Base-by-base conservation (phyloP, 257 asterid species). In the Misopates orontium region DNA sequence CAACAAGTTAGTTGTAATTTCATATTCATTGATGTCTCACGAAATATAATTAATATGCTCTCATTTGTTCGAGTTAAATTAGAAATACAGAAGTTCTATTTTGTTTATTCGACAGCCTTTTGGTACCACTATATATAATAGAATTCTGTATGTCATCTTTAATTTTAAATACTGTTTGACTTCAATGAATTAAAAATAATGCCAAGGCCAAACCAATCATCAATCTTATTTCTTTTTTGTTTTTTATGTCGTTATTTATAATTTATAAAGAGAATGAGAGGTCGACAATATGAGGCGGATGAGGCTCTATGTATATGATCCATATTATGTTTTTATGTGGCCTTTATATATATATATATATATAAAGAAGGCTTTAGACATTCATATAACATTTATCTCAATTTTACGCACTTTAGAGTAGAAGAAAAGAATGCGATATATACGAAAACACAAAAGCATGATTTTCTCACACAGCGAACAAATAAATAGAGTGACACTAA, bases 21-120 rank as follows among this genome's bases (percentile, higher is more conserved):
- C 54, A 8, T 14, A 3, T 61, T 44, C 51, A 14, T 10, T 61
- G 39, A 61, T 24, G 36, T 61, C 22, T 44, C 72, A 22, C 54
- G 44, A 44, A 67, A 12, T 60, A 72, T 32, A 7, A 47, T 23
- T 28, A 28, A n/a, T n/a, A 61, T 28, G 58, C 9, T 51, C 39
- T 58, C 22, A 49, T 67, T 66, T 67, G 73, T 60, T 31, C 47
- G 28, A 60, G 62, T 13, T 70, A 44, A 41, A 56, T 23, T 24
- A 60, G 0, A 53, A 20, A 39, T 60, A 7, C 28, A 51, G 56
- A 51, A 24, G 36, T 68, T 68, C 14, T 19, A 44, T 31, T 19
- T 24, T 65, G 23, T 28, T 49, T 36, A 20, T 10, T 56, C 39
- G 51, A 36, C 54, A 42, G 61, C 53, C 68, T 54, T 66, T 53